These are phyloP conservation scores for Acanthochlamys bracteata DNA, from an alignment of 106 monocot genomes.

Conservation along the genomic window DNA sequence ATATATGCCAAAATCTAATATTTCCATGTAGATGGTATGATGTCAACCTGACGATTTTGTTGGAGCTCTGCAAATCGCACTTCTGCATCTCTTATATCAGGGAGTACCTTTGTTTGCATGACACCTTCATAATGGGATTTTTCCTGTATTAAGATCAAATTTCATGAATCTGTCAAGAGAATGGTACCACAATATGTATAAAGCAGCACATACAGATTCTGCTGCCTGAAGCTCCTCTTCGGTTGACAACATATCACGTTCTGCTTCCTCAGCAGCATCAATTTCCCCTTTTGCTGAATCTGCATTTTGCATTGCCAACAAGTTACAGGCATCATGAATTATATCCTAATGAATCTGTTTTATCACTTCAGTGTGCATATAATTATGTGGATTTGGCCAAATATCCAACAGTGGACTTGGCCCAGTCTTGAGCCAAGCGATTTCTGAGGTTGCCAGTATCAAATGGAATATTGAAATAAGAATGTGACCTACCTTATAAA, in stretches of 20 bases:
- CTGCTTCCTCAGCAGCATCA: slow-evolving; percentile 56
- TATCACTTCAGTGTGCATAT: no score
- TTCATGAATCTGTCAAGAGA: background rate
- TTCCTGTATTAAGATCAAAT: slow-evolving; percentile 34
- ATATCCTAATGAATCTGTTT: no score
- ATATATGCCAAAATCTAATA: no score
- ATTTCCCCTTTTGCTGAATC: slow-evolving; percentile 75
- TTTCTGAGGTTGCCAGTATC: no score
- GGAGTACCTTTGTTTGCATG: slow-evolving; percentile 81
- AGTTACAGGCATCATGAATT: no score
- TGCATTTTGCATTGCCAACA: slow-evolving; percentile 24
- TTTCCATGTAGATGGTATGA: background rate
- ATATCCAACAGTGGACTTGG: no score
- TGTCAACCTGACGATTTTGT: slow-evolving; percentile 50
- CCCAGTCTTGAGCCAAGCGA: no score
- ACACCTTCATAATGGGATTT: slow-evolving; percentile 73
- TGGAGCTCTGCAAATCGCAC: slow-evolving; percentile 42
- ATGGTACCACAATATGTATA: background rate
- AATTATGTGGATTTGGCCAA: no score
- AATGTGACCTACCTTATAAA: no score
- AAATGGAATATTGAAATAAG: no score
- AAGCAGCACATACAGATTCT: slow-evolving; percentile 35
- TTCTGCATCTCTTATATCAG: slow-evolving; percentile 73
- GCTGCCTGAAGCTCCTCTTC: slow-evolving; percentile 56
- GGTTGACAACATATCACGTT: slow-evolving; percentile 44